A percentile compares a stretch with the other conserved stretches of the same genome.
phyloP scores from a whole-genome alignment of 139 green algal species.

The Volvox reticuliferus region DNA sequence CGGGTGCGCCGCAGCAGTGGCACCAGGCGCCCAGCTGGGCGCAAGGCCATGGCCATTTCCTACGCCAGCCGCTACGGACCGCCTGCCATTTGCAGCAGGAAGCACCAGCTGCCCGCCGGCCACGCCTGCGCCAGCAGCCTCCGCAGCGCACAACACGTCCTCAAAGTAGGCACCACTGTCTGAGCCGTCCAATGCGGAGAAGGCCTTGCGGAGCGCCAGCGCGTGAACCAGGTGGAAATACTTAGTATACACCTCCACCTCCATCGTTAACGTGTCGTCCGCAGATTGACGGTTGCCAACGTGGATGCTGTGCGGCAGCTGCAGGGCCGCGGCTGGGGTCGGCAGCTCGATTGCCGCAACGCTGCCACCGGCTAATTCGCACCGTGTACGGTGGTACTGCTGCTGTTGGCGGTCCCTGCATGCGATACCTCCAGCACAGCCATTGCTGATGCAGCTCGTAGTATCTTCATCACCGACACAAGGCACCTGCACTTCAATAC shows the following conservation, averaged over 20 bases:
- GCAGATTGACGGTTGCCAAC: not conserved
- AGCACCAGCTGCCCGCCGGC: not conserved
- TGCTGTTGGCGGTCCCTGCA: slow-evolving; percentile 6
- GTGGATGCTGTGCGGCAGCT: not conserved
- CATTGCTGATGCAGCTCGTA: slow-evolving; percentile 33
- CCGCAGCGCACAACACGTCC: slow-evolving; percentile 68
- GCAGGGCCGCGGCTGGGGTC: not conserved
- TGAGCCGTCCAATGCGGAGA: slow-evolving; percentile 43
- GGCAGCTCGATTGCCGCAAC: not conserved
- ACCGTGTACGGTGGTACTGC: not conserved
- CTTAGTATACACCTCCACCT: slow-evolving; percentile 80
- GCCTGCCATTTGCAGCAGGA: not conserved
- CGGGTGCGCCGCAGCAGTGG: slow-evolving; percentile 17
- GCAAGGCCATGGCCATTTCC: not conserved
- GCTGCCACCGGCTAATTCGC: not conserved
- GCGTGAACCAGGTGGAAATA: slow-evolving; percentile 82
- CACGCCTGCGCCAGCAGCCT: slow-evolving; percentile 32
- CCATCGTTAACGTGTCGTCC: slow-evolving; percentile 24
- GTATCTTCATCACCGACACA: slow-evolving; percentile 40
- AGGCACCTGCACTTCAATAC: slow-evolving; percentile 72
- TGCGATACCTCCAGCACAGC: not conserved
- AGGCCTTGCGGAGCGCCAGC: slow-evolving; percentile 61
- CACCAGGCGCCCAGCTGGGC: not conserved
- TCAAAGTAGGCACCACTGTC: slow-evolving; percentile 62
- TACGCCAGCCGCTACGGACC: not conserved